These are phyloP conservation scores for Eucalyptus urophylla DNA, from an alignment of 345 rosid species.

Conservation along the genomic window DNA sequence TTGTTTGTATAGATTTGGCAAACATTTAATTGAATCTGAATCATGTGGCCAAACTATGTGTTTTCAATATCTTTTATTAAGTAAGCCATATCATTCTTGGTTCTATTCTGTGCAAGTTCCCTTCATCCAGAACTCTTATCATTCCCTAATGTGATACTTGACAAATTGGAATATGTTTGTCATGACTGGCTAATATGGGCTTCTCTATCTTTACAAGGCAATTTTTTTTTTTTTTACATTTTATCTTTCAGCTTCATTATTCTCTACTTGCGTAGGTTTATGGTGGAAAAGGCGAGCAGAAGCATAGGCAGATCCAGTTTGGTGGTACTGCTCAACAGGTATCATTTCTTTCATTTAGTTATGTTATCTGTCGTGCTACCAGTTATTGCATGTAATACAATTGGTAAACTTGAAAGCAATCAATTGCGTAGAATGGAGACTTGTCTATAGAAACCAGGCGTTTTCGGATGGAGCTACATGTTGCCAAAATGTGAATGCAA, in stretches of 20 bases:
- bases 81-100: neutral
- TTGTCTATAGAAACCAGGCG: neutral
- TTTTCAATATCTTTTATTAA: neutral
- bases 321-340: constrained; percentile 61
- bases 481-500: neutral
- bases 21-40: neutral
- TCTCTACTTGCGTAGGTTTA: constrained; percentile 22
- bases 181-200: neutral
- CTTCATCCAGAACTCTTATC: neutral
- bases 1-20: neutral
- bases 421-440: neutral
- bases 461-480: neutral
- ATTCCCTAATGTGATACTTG: neutral
- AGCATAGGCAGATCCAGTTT: constrained; percentile 48
- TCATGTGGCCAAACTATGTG: neutral
- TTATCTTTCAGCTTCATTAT: neutral
- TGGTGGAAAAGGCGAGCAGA: constrained; percentile 57
- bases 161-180: neutral
- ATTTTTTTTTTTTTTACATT: neutral
- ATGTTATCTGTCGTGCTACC: neutral
- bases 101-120: neutral
- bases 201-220: neutral
- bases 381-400: neutral
- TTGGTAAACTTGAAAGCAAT: neutral
- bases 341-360: neutral